A percentile compares a stretch with the other conserved stretches of the same genome.
phyloP scores from a whole-genome alignment of 2,329 filamentous ascomycete genomes.

The Myriosclerotinia curreyana region DNA sequence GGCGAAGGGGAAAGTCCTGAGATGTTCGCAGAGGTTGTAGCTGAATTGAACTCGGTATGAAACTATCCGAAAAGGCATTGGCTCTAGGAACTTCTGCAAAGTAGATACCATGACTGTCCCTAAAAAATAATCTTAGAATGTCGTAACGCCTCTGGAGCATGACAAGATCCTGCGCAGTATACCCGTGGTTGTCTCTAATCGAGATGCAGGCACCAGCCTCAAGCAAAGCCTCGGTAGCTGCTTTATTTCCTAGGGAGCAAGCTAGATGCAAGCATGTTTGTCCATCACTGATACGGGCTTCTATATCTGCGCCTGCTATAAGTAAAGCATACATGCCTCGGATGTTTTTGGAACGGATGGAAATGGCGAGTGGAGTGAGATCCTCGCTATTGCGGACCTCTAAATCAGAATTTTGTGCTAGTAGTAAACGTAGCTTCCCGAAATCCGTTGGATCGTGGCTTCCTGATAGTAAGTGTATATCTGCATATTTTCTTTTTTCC shows the following conservation, averaged over 20 bases:
- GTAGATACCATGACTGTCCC: too few relatives aligned
- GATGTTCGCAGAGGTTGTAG: background rate
- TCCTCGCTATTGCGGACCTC: background rate
- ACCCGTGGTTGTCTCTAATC: background rate
- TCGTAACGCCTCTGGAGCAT: background rate
- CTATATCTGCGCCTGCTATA: background rate
- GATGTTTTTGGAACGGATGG: background rate
- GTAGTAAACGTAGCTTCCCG: background rate
- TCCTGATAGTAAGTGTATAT: background rate
- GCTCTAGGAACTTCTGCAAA: too few relatives aligned
- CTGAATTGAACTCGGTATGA: background rate
- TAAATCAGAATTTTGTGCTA: background rate
- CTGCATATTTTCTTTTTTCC: background rate
- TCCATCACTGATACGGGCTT: background rate
- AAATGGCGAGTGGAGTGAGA: background rate
- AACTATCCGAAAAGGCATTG: background rate
- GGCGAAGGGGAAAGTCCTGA: background rate
- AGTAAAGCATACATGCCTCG: conserved; percentile 10
- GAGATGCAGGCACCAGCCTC: background rate
- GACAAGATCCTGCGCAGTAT: background rate
- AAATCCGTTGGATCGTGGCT: background rate
- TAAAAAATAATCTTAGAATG: background rate
- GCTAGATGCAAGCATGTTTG: conserved; percentile 5
- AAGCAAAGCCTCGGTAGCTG: background rate
- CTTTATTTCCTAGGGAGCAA: background rate